Evolutionary conservation across 306 rosid species (phyloP).

Genomic region (Castanopsis chinensis): DNA sequence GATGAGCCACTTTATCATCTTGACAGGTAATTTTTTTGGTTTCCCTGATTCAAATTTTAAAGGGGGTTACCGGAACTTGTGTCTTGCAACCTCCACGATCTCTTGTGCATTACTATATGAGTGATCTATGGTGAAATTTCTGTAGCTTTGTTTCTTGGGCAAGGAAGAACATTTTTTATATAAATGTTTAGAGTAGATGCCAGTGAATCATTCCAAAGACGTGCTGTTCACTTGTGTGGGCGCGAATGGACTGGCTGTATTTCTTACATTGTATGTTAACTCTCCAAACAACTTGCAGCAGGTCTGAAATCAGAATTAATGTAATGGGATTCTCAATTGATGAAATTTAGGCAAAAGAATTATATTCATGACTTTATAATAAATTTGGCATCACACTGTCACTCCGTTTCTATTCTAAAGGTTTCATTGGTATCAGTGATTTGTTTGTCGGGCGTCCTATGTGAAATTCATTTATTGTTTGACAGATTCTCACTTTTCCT

Average conservation of each 20-base stretch:
- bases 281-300: background rate
- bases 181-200: background rate
- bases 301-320: background rate
- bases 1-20: slow-evolving; percentile 97
- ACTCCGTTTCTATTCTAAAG: background rate
- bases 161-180: background rate
- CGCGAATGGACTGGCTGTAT: background rate
- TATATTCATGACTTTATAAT: background rate
- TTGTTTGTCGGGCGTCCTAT: background rate
- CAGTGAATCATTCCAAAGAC: background rate
- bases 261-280: background rate
- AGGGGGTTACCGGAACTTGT: background rate
- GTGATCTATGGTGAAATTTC: too few species aligned
- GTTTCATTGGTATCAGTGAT: background rate
- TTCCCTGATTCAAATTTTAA: background rate
- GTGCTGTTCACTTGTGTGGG: background rate
- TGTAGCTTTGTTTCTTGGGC: background rate
- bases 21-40: slow-evolving; percentile 61
- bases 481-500: background rate
- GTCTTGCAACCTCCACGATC: background rate
- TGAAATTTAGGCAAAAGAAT: background rate
- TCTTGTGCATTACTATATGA: background rate
- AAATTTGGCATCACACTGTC: background rate
- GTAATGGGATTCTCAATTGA: background rate
- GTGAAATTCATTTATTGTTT: background rate